Evolutionary conservation across 164 flowering plant genomes (phyloP), one percentile per base, ranked within the genome.

Genomic region (Cinnamomum micranthum): DNA sequence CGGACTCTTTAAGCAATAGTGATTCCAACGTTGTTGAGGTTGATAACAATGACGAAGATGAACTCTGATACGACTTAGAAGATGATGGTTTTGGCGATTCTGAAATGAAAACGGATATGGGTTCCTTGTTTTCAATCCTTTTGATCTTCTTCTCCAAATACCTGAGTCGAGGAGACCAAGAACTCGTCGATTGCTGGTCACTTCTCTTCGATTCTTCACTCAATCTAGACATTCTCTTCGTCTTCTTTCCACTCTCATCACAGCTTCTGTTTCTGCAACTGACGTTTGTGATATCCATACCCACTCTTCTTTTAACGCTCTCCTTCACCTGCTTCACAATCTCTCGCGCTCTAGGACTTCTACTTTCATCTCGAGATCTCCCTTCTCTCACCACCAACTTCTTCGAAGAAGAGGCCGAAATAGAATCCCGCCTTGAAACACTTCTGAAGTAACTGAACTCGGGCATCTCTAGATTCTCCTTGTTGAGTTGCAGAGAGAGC

Each of bases 271-370:
- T 72, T 52, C 81, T 82, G 67, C 33, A 75, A 12, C 12, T 74
- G 7, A 77, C 82, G 83, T 91, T 92, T 11, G 95, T 89, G 2
- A 90, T 89, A 27, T 91, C 92, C 51, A 78, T 14, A 0, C 93
- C 95, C 50, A 83, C 83, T 84, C 75, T 86, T 84, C 75, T 86
- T 74, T 94, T 78, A 0, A 87, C 90, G 24, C 80, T 92, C 62
- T 94, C 97, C 73, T 86, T 92, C 2, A 90, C 87, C 58, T 89
- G 94, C 81, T 87, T 92, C 81, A 86, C 87, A 24, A 91, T 89
- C 85, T 91, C 89, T 77, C 83, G 84, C 0, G 94, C 92, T 6
- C 89, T 76, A 2, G 93, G 96, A 59, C 93, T 90, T 50, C 68
- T 77, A 25, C 52, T 80, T 58, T 84, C 79, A 4, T 80, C 79